Evolutionary conservation across 1,139 yeast species (phyloP).

Genomic region (Magnusiomyces fungicola): DNA sequence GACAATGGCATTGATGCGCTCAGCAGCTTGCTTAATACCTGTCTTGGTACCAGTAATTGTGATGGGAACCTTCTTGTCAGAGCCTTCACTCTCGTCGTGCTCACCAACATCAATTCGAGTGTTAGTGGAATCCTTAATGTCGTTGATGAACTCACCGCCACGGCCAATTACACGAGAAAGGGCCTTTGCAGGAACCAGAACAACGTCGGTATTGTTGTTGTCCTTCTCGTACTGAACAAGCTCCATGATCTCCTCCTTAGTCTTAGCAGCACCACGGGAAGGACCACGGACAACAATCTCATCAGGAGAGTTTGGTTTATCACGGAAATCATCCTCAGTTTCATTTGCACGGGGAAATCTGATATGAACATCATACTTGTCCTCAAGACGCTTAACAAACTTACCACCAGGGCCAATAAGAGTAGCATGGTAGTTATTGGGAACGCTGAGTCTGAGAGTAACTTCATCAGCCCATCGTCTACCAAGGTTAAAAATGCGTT

Average conservation of each 20-base stretch:
- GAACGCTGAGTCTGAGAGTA: constrained; percentile 57
- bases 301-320: constrained; percentile 34
- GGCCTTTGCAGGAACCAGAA: constrained; percentile 64
- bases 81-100: constrained; percentile 26
- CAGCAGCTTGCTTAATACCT: constrained; percentile 69
- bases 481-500: constrained; percentile 49
- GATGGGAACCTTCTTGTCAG: constrained; percentile 41
- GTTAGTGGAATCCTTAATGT: constrained; percentile 74
- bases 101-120: constrained; percentile 63
- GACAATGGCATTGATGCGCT: constrained; percentile 55
- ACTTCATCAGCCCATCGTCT: constrained; percentile 81
- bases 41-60: constrained; percentile 73
- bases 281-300: constrained; percentile 85
- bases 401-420: constrained; percentile 81
- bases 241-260: constrained; percentile 79
- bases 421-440: constrained; percentile 70
- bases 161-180: constrained; percentile 86
- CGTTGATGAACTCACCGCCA: constrained; percentile 75
- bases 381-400: constrained; percentile 79
- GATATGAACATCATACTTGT: constrained; percentile 77
- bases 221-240: constrained; percentile 81
- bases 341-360: constrained; percentile 52
- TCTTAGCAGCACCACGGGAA: constrained; percentile 78
- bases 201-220: constrained; percentile 60
- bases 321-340: constrained; percentile 34